Percentiles rank a stretch among this genome's conserved stretches.
Conservation (phyloP, 805 yeast genomes). For the Candida nemodendra region DNA sequence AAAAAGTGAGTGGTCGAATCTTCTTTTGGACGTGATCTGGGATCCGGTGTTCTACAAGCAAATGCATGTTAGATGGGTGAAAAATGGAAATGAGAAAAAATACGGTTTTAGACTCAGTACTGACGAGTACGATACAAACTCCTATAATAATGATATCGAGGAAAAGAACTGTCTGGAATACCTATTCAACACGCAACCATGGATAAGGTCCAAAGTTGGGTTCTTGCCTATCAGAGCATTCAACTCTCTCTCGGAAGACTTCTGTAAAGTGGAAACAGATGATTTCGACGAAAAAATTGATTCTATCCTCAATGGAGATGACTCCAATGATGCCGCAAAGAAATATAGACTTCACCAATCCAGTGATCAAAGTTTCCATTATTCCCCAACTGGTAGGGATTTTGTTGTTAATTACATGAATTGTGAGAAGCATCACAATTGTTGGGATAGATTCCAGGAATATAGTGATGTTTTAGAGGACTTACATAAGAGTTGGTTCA, state of each 20-base stretch:
- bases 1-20: slow-evolving; percentile 38
- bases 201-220: slow-evolving; percentile 41
- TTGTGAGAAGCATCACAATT: slow-evolving; percentile 36
- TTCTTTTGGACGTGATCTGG: slow-evolving; percentile 38
- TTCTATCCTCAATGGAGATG: slow-evolving; percentile 17
- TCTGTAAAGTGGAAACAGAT: slow-evolving; percentile 34
- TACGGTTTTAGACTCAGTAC: slow-evolving; percentile 28
- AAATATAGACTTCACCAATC: slow-evolving; percentile 14
- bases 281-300: slow-evolving; percentile 25
- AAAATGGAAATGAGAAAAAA: slow-evolving; percentile 24
- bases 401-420: slow-evolving; percentile 40
- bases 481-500: slow-evolving; percentile 34
- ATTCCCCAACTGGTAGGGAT: slow-evolving; percentile 36
- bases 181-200: slow-evolving; percentile 35
- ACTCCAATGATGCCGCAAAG: slow-evolving; percentile 6
- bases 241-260: slow-evolving; percentile 38
- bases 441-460: slow-evolving; percentile 42
- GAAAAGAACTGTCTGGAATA: slow-evolving; percentile 41
- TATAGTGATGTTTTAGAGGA: slow-evolving; percentile 32
- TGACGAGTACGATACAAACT: slow-evolving; percentile 30
- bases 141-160: slow-evolving; percentile 38
- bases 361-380: slow-evolving; percentile 31
- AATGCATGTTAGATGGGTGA: slow-evolving; percentile 34
- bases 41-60: slow-evolving; percentile 41
- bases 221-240: slow-evolving; percentile 39